phyloP scores from a whole-genome alignment of 768 basidiomycete genomes.

The Boletus eberwhitei region DNA sequence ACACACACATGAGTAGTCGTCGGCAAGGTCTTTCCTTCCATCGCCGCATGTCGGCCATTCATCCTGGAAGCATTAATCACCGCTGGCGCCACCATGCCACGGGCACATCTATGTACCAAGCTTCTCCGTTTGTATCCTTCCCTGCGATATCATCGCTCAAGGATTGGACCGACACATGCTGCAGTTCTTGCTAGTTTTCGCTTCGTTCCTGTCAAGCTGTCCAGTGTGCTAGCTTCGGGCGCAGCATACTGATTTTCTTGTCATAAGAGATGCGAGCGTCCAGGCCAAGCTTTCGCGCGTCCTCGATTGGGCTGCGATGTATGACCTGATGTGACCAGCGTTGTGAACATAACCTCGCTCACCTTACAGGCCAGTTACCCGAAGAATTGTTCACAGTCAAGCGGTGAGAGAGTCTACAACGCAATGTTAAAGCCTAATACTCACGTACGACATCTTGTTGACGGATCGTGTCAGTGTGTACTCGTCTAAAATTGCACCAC shows the following conservation, averaged over 20 bases:
- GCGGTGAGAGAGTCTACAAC: conserved; percentile 17
- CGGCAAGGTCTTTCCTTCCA: conserved; percentile 19
- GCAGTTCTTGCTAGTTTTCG: conserved; percentile 9
- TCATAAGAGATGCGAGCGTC: background rate
- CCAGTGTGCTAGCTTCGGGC: background rate
- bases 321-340: background rate
- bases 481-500: background rate
- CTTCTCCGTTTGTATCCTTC: conserved; percentile 24
- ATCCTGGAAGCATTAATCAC: conserved; percentile 30
- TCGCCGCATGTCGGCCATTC: conserved; percentile 23
- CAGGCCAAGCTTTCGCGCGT: background rate
- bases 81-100: conserved; percentile 27
- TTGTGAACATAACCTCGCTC: background rate
- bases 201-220: conserved; percentile 17
- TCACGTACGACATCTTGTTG: background rate
- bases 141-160: conserved; percentile 29
- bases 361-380: background rate
- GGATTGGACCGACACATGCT: conserved; percentile 9
- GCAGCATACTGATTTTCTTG: conserved; percentile 1
- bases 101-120: conserved; percentile 14
- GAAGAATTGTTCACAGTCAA: conserved; percentile 8
- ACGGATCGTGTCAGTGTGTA: conserved; percentile 1
- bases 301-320: background rate
- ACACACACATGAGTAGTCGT: conserved; percentile 2
- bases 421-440: conserved; percentile 17